A percentile compares a stretch with the other conserved stretches of the same genome.
Evolutionary conservation across 306 rosid genomes (phyloP).

Genomic region (Luffa aegyptiaca): DNA sequence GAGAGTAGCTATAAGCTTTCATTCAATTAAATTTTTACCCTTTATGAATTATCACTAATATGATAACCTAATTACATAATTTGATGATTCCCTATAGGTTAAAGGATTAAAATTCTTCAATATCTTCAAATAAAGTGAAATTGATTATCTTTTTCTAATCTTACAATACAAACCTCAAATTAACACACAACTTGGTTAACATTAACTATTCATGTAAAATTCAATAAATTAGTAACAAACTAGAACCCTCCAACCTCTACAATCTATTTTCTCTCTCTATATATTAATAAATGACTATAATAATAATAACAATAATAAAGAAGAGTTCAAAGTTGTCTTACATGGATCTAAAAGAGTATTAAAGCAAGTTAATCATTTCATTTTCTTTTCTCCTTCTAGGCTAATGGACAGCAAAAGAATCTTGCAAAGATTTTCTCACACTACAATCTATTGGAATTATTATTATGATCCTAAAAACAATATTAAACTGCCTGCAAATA

Average conservation of each 20-base stretch:
- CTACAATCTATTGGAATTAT: constrained; percentile 1
- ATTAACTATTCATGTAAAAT: background rate
- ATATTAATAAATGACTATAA: background rate
- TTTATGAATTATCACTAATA: background rate
- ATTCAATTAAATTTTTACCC: background rate
- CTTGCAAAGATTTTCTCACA: constrained; percentile 9
- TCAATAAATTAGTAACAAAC: background rate
- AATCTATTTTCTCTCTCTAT: background rate
- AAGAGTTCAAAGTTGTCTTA: constrained; percentile 12
- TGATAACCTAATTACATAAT: background rate
- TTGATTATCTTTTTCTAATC: background rate
- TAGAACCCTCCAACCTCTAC: background rate
- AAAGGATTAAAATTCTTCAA: too few relatives aligned
- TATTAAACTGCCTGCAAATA: background rate
- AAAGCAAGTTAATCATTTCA: constrained; percentile 7
- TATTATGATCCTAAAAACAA: constrained; percentile 3
- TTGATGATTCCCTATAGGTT: too few relatives aligned
- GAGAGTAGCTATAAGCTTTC: background rate
- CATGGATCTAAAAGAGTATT: constrained; percentile 7
- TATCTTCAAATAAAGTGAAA: background rate
- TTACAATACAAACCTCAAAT: background rate
- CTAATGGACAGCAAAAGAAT: constrained; percentile 9
- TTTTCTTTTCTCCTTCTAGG: background rate
- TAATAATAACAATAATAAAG: background rate
- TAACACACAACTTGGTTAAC: background rate